phyloP scores from a whole-genome alignment of 2,329 filamentous ascomycete species.

The Cucurbitaria berberidis region DNA sequence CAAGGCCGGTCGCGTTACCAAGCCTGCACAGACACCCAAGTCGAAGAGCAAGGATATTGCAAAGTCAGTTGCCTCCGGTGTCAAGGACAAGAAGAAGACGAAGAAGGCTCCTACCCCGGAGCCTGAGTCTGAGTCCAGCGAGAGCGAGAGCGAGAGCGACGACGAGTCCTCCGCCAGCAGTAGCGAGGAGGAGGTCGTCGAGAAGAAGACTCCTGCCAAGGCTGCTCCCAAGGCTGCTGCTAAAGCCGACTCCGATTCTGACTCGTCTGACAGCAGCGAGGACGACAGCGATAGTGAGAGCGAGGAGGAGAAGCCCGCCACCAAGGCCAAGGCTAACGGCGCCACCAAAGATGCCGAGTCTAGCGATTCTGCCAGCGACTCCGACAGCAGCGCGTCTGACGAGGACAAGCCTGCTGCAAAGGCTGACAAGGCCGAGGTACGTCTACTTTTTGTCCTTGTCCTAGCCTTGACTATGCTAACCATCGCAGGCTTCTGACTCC shows the following conservation, averaged over 20 bases:
- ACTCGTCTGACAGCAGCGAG: slow-evolving; percentile 30
- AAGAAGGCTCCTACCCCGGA: slow-evolving; percentile 58
- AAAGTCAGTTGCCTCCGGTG: slow-evolving; percentile 55
- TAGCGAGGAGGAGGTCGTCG: slow-evolving; percentile 43
- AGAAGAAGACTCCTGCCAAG: slow-evolving; percentile 44
- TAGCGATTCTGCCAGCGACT: slow-evolving; percentile 42
- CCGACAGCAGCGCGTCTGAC: slow-evolving; percentile 40
- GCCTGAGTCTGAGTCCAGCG: slow-evolving; percentile 49
- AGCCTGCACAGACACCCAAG: slow-evolving; percentile 69
- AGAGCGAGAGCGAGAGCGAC: slow-evolving; percentile 43
- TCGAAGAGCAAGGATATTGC: slow-evolving; percentile 71
- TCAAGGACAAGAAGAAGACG: slow-evolving; percentile 59
- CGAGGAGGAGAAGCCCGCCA: slow-evolving; percentile 35
- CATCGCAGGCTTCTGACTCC: slow-evolving; percentile 42
- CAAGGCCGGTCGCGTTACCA: slow-evolving; percentile 72
- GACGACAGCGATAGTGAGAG: slow-evolving; percentile 34
- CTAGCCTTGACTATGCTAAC: slow-evolving; percentile 20
- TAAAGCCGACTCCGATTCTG: slow-evolving; percentile 46
- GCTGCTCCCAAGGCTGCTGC: slow-evolving; percentile 43
- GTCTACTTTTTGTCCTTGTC: slow-evolving; percentile 22
- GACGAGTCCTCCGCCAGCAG: slow-evolving; percentile 38
- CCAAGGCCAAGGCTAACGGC: slow-evolving; percentile 46
- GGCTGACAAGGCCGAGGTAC: slow-evolving; percentile 40
- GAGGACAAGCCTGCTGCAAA: slow-evolving; percentile 36
- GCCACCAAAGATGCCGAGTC: slow-evolving; percentile 45